A percentile compares a stretch with the other conserved stretches of the same genome.
phyloP scores from a whole-genome alignment of 352 stramenopile genomes.

The Globisporangium lucens region DNA sequence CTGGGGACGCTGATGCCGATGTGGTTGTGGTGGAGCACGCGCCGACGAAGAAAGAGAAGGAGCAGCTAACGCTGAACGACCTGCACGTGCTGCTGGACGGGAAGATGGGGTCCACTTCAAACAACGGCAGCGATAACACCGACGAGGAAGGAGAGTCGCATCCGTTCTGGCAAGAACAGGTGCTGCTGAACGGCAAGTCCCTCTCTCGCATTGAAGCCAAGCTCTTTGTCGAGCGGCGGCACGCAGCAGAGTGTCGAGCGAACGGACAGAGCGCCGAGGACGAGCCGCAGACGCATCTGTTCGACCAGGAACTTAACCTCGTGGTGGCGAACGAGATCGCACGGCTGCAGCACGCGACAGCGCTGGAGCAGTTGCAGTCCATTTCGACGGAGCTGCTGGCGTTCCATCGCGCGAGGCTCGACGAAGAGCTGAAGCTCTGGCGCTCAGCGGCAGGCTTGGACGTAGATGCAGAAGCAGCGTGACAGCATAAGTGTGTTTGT shows the following conservation, averaged over 20 bases:
- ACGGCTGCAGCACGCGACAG: background rate
- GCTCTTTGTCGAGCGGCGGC: slow-evolving; percentile 35
- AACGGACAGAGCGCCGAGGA: slow-evolving; percentile 8
- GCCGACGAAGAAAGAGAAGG: slow-evolving; percentile 46
- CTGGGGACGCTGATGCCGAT: slow-evolving; percentile 9
- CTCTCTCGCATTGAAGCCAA: slow-evolving; percentile 28
- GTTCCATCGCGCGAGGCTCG: slow-evolving; percentile 18
- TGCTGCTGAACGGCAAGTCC: slow-evolving; percentile 37
- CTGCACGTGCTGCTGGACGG: slow-evolving; percentile 41
- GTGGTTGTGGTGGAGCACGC: slow-evolving; percentile 31
- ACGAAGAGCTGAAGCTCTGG: slow-evolving; percentile 20
- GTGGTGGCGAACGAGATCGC: slow-evolving; percentile 14
- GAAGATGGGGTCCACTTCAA: slow-evolving; percentile 2
- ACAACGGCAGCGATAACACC: background rate
- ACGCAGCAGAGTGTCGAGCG: slow-evolving; percentile 29
- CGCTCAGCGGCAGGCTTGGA: background rate
- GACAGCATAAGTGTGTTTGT: background rate
- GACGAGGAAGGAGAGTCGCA: background rate
- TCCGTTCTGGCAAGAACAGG: slow-evolving; percentile 44
- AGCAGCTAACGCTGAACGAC: slow-evolving; percentile 52
- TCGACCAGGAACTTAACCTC: slow-evolving; percentile 22
- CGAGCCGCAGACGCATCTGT: slow-evolving; percentile 23
- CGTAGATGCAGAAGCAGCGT: background rate
- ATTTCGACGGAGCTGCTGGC: slow-evolving; percentile 21
- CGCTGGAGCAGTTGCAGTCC: slow-evolving; percentile 6